A percentile compares a stretch with the other conserved stretches of the same genome.
Conservation (phyloP, 768 basidiomycete species). For the Boletus insuetus region DNA sequence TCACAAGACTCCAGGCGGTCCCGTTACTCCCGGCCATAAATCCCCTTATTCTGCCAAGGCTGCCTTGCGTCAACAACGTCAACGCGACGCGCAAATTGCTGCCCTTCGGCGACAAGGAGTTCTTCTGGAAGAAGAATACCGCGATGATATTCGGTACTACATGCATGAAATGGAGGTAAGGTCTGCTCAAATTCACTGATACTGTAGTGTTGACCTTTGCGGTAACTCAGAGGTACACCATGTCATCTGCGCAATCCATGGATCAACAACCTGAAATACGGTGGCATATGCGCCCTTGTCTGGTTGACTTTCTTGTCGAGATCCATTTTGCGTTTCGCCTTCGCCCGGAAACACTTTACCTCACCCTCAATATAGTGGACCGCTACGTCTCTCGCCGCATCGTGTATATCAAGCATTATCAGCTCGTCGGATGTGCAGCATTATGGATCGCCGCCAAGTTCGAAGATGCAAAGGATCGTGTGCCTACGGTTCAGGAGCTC, state of each 20-base stretch:
- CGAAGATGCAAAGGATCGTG: conserved; percentile 97
- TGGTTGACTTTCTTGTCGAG: conserved; percentile 98
- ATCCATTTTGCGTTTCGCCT: conserved; percentile 97
- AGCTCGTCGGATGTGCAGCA: conserved; percentile 96
- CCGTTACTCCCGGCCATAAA: conserved; percentile 50
- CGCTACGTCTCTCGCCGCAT: conserved; percentile 98
- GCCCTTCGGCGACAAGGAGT: conserved; percentile 71
- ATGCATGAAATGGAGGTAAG: conserved; percentile 99
- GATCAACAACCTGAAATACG: conserved; percentile 98
- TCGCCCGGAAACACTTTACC: conserved; percentile 97
- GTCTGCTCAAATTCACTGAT: conserved; percentile 9
- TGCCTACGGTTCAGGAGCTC: conserved; percentile 93
- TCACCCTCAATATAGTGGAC: conserved; percentile 98
- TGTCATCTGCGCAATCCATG: conserved; percentile 94
- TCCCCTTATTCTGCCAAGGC: conserved; percentile 67
- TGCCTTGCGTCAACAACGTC: conserved; percentile 59
- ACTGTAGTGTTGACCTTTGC: conserved; percentile 5
- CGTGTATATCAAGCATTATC: conserved; percentile 99
- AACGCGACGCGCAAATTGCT: conserved; percentile 65
- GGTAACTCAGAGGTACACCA: conserved; percentile 65
- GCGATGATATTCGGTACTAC: conserved; percentile 87
- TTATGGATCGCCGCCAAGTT: conserved; percentile 99
- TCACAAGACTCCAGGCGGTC: conserved; percentile 50
- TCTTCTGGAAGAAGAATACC: conserved; percentile 92
- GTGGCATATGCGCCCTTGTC: conserved; percentile 99